Conservation (phyloP, 176 grass and related monocot genomes). For the sorghum (Sorghum bicolor) region DNA sequence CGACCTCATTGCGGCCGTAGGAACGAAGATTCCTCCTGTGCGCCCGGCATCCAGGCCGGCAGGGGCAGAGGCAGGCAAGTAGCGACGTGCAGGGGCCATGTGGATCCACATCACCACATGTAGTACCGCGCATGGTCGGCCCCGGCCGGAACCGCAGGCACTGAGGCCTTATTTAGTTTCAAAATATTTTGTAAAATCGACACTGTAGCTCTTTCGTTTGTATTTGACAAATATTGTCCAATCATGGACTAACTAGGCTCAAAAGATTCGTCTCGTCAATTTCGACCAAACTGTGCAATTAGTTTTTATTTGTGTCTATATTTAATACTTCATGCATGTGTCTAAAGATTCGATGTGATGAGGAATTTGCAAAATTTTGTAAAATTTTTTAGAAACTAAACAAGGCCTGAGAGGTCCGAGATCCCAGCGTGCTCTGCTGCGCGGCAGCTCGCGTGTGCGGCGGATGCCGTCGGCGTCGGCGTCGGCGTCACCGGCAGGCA, state of each 20-base stretch:
- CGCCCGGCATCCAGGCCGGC: not conserved
- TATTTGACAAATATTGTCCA: too few relatives aligned
- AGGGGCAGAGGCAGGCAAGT: not conserved
- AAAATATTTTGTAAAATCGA: too few relatives aligned
- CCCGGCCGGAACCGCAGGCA: not conserved
- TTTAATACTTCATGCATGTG: too few relatives aligned
- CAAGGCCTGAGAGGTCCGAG: not conserved
- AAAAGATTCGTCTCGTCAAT: too few relatives aligned
- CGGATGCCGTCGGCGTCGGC: not conserved
- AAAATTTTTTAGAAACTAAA: too few relatives aligned
- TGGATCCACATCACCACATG: not conserved
- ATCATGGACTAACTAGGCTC: too few relatives aligned
- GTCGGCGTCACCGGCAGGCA: not conserved
- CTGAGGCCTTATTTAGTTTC: too few relatives aligned
- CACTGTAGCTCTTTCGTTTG: too few relatives aligned
- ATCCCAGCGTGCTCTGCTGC: not conserved
- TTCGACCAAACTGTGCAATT: too few relatives aligned
- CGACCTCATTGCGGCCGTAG: not conserved
- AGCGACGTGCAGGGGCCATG: not conserved
- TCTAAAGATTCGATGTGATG: too few relatives aligned
- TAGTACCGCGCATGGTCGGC: not conserved
- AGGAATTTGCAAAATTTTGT: too few relatives aligned
- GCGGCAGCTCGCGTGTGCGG: not conserved
- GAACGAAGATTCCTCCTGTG: constrained; percentile 23
- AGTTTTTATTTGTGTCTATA: too few relatives aligned